Conservation (phyloP, 2,329 filamentous ascomycete species). For the Orbilia oligospora region DNA sequence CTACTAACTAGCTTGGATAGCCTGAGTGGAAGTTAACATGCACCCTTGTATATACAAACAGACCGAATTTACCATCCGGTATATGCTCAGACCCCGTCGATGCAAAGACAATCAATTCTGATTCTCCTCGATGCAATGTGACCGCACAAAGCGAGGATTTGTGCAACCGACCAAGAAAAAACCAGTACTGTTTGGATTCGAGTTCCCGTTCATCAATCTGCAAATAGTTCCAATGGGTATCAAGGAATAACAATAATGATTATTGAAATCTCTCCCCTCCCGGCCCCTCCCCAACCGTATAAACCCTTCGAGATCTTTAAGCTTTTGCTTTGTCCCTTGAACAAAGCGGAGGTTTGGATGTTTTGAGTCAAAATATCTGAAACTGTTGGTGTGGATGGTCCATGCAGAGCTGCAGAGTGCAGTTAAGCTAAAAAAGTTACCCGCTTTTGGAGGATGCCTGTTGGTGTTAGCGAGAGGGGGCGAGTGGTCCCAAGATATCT, state of each 20-base stretch:
- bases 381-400: conserved; percentile 58
- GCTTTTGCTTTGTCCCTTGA: not conserved
- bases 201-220: no score
- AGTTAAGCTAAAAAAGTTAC: conserved; percentile 42
- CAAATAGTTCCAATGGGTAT: no score
- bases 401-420: conserved; percentile 23
- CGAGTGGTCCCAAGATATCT: conserved; percentile 54
- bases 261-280: no score
- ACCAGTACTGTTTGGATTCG: not conserved
- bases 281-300: no score
- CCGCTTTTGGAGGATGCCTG: conserved; percentile 55
- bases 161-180: not conserved
- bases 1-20: conserved; percentile 27
- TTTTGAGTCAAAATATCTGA: conserved; percentile 60
- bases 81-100: conserved; percentile 22
- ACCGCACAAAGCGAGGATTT: conserved; percentile 1
- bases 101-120: not conserved
- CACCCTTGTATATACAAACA: not conserved
- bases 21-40: conserved; percentile 8
- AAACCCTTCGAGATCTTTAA: not conserved
- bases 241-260: no score
- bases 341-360: conserved; percentile 44
- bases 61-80: conserved; percentile 21
- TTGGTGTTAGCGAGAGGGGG: conserved; percentile 42
- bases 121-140: not conserved